Evolutionary conservation across 352 stramenopile species (phyloP).

Genomic region (Phytophthora hibernalis): DNA sequence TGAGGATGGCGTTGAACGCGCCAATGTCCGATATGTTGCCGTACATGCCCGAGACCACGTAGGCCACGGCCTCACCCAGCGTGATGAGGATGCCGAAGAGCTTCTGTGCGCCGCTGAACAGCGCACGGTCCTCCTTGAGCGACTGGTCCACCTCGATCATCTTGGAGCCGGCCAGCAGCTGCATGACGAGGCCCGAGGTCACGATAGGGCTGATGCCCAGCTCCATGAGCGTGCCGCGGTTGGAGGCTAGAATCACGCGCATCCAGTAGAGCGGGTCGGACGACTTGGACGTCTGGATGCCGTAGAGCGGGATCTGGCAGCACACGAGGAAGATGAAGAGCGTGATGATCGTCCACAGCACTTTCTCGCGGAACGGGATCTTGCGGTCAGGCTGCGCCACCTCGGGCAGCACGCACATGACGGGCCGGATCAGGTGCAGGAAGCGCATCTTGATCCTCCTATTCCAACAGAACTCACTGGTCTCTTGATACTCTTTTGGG

Average conservation of each 20-base stretch:
- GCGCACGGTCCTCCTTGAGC: constrained; percentile 98
- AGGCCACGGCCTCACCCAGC: constrained; percentile 98
- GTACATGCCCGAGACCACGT: constrained; percentile 99
- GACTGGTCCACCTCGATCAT: constrained; percentile 99
- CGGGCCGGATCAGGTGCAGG: constrained; percentile 97
- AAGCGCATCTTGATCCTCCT: constrained; percentile 90
- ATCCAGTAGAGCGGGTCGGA: constrained; percentile 99
- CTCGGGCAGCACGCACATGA: constrained; percentile 99
- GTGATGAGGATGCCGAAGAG: constrained; percentile 99
- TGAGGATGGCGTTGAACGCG: constrained; percentile 98
- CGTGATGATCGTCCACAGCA: constrained; percentile 99
- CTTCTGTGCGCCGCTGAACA: constrained; percentile 99
- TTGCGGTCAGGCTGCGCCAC: constrained; percentile 96
- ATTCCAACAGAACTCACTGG: background rate
- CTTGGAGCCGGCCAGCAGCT: constrained; percentile 97
- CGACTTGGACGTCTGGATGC: constrained; percentile 98
- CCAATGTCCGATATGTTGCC: constrained; percentile 98
- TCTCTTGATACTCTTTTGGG: constrained; percentile 40
- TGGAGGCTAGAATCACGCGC: constrained; percentile 99
- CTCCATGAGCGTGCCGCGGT: constrained; percentile 98
- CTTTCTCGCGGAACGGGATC: constrained; percentile 99
- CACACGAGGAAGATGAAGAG: constrained; percentile 99
- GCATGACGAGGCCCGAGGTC: constrained; percentile 99
- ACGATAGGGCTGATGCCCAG: constrained; percentile 99
- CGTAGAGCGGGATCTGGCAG: constrained; percentile 99